Percentiles rank a stretch among this genome's conserved stretches.
Evolutionary conservation across 306 rosid species (phyloP).

Genomic region (Delonix regia): DNA sequence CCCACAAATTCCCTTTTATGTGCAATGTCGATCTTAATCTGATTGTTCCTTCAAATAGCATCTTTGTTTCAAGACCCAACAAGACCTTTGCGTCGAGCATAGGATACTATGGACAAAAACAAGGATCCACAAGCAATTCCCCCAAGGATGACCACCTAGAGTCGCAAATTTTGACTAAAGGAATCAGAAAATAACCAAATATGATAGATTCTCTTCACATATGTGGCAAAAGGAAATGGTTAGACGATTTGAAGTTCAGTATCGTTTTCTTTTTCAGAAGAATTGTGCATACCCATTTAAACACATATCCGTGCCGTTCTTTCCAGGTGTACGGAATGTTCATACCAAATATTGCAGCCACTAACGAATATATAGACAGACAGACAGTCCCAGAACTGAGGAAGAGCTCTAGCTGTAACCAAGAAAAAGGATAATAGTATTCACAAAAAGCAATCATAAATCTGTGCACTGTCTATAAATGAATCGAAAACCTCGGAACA

Average conservation of each 20-base stretch:
- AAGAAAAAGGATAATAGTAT: not conserved
- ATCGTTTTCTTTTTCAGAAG: not conserved
- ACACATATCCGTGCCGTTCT: slow-evolving; percentile 52
- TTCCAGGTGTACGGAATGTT: slow-evolving; percentile 81
- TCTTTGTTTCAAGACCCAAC: slow-evolving; percentile 69
- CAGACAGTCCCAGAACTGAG: slow-evolving; percentile 79
- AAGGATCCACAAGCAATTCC: slow-evolving; percentile 64
- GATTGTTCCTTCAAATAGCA: slow-evolving; percentile 24
- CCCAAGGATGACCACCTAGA: slow-evolving; percentile 72
- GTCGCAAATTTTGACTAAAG: slow-evolving; percentile 6
- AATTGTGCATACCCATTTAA: slow-evolving; percentile 73
- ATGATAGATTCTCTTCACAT: not conserved
- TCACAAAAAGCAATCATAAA: not conserved
- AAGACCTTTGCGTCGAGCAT: slow-evolving; percentile 91
- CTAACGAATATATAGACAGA: slow-evolving; percentile 69
- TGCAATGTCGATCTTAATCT: slow-evolving; percentile 3
- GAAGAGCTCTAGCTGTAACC: slow-evolving; percentile 75
- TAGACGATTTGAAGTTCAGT: not conserved
- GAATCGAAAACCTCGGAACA: slow-evolving; percentile 1
- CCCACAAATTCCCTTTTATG: not conserved
- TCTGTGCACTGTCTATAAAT: not conserved
- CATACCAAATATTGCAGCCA: slow-evolving; percentile 89
- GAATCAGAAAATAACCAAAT: slow-evolving; percentile 9
- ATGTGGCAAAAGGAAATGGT: not conserved
- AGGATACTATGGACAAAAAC: slow-evolving; percentile 62